Base-by-base conservation (phyloP, 352 stramenopile species). In the Phytophthora palmivora region DNA sequence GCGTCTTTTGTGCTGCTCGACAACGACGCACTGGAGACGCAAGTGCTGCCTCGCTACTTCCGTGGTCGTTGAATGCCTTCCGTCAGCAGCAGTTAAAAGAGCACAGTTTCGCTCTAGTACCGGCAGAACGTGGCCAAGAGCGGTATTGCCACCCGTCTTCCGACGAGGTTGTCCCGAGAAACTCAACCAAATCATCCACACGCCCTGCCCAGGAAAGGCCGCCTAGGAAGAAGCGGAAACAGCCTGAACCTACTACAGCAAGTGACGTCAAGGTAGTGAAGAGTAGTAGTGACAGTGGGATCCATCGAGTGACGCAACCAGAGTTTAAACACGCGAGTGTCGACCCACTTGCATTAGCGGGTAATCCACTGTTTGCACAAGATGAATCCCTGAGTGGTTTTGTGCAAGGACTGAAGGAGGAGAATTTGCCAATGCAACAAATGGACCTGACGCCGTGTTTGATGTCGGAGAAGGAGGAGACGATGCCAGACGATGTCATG, bases 61-160 rank as follows among this genome's bases (percentile, higher is more conserved):
- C 79, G 82, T 18, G 84, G 84, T 0, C 70, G 82, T 60, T 91
- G 2, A 79, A 67, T 33, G 72, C 78, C 9, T 91, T 93, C 63
- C 78, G 63, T 14, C 84, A 93, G 64, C n/a, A n/a, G n/a, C 84
- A 93, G 54, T 58, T 93, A 11, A 63, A 69, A 9, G 82, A 91
- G 34, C 84, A 93, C 67, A 81, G 77, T 30, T 93, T 93, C 39
- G 21, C 24, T 9, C 9, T 28, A 6, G 50, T 34, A 21, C 4
- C 19, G 8, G 15, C 34, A 2, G 32, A 64, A 39, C 50, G 61
- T 21, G 57, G 70, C 7, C 22, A 63, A 19, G 72, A 82, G 32
- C 71, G 56, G 18, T 88, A 88, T 37, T 24, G 42, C 10, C 79
- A 88, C 36, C 63, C 41, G 30, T 56, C 67, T 88, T 88, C 67